A percentile compares a stretch with the other conserved stretches of the same genome.
Conservation (phyloP, 2,329 filamentous ascomycete species). For the Penicillium sp. region DNA sequence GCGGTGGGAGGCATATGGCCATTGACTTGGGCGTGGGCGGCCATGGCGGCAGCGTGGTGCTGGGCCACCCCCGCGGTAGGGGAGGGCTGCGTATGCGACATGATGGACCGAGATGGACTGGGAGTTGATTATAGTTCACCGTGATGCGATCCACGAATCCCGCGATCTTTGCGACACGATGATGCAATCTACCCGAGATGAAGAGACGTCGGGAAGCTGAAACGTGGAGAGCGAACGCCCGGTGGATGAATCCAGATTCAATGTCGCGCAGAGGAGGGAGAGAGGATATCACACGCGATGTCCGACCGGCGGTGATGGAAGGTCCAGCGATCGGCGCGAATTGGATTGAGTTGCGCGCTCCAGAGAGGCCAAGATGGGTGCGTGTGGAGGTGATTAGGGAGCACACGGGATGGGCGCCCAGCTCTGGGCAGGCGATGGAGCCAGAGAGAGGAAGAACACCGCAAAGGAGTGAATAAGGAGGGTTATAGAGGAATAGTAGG, state of each 20-base stretch:
- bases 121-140: slow-evolving; percentile 14
- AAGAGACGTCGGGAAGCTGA: neutral
- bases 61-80: slow-evolving; percentile 72
- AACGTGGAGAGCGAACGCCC: neutral
- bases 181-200: slow-evolving; percentile 31
- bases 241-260: neutral
- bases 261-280: neutral
- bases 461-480: slow-evolving; percentile 8
- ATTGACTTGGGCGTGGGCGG: slow-evolving; percentile 37
- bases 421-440: neutral
- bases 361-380: slow-evolving; percentile 6
- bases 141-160: slow-evolving; percentile 22
- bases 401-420: neutral
- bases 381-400: slow-evolving; percentile 12
- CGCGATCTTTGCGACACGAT: slow-evolving; percentile 32
- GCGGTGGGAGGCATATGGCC: slow-evolving; percentile 60
- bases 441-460: neutral
- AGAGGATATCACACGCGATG: neutral
- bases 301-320: slow-evolving; percentile 4
- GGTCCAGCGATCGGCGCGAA: neutral
- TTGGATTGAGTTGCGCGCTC: neutral
- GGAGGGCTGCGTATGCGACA: slow-evolving; percentile 80
- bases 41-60: slow-evolving; percentile 53
- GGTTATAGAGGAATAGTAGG: neutral
- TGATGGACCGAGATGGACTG: slow-evolving; percentile 38